Evolutionary conservation across 257 asterid genomes (phyloP).

Genomic region (Jasminum sambac): DNA sequence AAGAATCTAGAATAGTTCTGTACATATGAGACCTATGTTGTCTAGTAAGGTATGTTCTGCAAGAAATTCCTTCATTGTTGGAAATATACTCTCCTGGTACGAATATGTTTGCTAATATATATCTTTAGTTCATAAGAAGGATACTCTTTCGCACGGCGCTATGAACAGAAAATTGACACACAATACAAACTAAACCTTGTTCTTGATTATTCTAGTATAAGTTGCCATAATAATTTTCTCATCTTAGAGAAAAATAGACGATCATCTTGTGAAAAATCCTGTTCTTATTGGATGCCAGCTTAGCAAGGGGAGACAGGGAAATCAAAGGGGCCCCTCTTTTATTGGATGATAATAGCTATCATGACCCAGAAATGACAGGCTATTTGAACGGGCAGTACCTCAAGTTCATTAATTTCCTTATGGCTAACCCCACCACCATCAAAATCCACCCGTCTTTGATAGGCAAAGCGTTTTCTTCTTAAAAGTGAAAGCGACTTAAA

Average conservation of each 20-base stretch:
- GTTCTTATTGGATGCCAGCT: constrained; percentile 30
- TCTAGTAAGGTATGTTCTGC: constrained; percentile 5
- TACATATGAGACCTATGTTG: constrained; percentile 4
- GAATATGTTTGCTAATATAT: neutral
- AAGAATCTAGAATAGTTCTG: neutral
- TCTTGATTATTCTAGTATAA: too few relatives aligned
- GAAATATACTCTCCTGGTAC: neutral
- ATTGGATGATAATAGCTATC: constrained; percentile 4
- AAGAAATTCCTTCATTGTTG: neutral
- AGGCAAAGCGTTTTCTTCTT: neutral
- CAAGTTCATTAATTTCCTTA: constrained; percentile 14
- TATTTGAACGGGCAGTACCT: neutral
- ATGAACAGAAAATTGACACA: too few relatives aligned
- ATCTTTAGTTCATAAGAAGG: neutral
- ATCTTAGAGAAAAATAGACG: neutral
- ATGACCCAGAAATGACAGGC: constrained; percentile 19
- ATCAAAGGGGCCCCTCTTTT: constrained; percentile 8
- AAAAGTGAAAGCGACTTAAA: constrained; percentile 32
- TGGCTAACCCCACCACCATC: constrained; percentile 12
- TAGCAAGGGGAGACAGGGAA: neutral
- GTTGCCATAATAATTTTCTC: too few relatives aligned
- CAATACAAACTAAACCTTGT: too few relatives aligned
- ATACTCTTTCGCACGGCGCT: neutral
- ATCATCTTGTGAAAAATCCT: neutral
- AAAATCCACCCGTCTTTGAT: neutral